A percentile compares a stretch with the other conserved stretches of the same genome.
These are phyloP conservation scores for Podospora appendiculata DNA, from an alignment of 495 filamentous ascomycete species.

Conservation along the genomic window DNA sequence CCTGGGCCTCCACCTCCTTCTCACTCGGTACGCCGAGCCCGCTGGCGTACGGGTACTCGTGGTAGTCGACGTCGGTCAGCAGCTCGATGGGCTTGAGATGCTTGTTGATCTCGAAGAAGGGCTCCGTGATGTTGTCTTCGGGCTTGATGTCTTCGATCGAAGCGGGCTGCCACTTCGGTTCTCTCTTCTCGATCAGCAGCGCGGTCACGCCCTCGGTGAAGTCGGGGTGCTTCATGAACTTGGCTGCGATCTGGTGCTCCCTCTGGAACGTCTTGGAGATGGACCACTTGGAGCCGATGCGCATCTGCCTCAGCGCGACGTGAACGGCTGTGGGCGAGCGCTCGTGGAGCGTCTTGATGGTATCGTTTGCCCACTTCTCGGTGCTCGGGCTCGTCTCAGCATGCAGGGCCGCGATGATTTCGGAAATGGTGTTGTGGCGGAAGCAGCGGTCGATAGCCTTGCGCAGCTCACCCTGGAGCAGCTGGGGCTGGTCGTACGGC, in stretches of 20 bases:
- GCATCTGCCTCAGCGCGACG: constrained; percentile 76
- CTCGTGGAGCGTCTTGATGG: constrained; percentile 57
- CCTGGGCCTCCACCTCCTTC: constrained; percentile 51
- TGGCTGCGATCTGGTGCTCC: constrained; percentile 69
- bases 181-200: constrained; percentile 58
- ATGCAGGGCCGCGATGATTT: constrained; percentile 62
- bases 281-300: constrained; percentile 61
- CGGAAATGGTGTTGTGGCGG: constrained; percentile 52
- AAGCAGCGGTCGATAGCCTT: constrained; percentile 82
- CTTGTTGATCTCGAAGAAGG: constrained; percentile 50
- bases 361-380: constrained; percentile 66
- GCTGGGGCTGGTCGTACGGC: constrained; percentile 58
- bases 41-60: constrained; percentile 54
- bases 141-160: constrained; percentile 52
- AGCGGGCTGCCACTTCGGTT: constrained; percentile 64
- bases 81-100: constrained; percentile 41
- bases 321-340: constrained; percentile 79
- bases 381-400: constrained; percentile 39
- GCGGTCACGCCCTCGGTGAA: constrained; percentile 82
- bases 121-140: constrained; percentile 42
- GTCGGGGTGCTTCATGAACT: constrained; percentile 83
- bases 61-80: constrained; percentile 41
- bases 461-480: constrained; percentile 56
- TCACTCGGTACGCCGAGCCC: constrained; percentile 38
- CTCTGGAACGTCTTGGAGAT: constrained; percentile 76